Base-by-base conservation (phyloP, 768 basidiomycete species). In the Tricholoma furcatifolium region DNA sequence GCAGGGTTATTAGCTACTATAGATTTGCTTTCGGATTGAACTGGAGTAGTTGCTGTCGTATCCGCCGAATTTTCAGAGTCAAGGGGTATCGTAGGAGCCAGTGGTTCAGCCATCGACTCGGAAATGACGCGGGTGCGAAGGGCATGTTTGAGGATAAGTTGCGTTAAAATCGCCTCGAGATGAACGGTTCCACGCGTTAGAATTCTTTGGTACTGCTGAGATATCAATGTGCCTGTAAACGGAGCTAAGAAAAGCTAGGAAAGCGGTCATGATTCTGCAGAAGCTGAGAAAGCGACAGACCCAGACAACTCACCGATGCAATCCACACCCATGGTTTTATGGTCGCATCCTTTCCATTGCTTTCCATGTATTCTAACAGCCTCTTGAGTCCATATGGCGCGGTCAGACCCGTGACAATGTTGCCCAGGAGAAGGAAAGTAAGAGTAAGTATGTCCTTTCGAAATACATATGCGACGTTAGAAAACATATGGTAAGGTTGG, bases 251-350 rank as follows among this genome's bases (percentile, higher is more conserved):
- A 65, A 31, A 54, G 65, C 87, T 68, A 65, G 34, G 24, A n/a
- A 14, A 32, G 17, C 17, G 18, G 8, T 9, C 17, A 6, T 30
- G 2, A 83, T 85, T 63, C 69, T 73, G 56, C 86, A 18, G 2
- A 79, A 36, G 75, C 70, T 24, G 65, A 54, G 7, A 83, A 35
- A 35, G 34, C 20, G 9, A 74, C 66, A 17, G 5, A 76, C 36
- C 56, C 79, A 74, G 15, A 82, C n/a, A 66, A 60, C 69, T 62
- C 0, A 67, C 41, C 8, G 49, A 54, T n/a, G 47, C 40, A 30
- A 88, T 76, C 86, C 87, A 89, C 3, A 88, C 77, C 80, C 86
- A 87, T 0, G 87, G 87, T 32, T 76, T 75, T 21, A 85, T 63
- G 6, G 66, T 57, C 0, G 83, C 73, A 15, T 64, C 73, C 51